Evolutionary conservation across 192 early-diverging fungal genomes (phyloP).

Genomic region (Coemansia sp.): DNA sequence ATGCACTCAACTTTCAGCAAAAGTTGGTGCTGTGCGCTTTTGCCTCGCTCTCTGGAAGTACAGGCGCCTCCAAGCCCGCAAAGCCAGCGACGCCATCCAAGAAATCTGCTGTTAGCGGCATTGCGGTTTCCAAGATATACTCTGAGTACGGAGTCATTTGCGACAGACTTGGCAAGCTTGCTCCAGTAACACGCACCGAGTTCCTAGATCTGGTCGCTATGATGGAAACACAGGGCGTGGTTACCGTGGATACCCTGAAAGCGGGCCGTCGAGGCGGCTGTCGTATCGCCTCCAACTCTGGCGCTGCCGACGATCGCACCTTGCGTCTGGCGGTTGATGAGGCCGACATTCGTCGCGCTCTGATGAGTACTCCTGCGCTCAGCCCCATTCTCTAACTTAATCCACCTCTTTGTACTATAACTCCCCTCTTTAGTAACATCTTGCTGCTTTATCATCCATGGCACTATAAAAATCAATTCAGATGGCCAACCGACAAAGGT

Average conservation of each 20-base stretch:
- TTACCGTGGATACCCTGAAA: slow-evolving; percentile 38
- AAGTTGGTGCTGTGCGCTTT: slow-evolving; percentile 68
- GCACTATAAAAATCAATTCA: neutral
- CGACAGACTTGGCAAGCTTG: slow-evolving; percentile 52
- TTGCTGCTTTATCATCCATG: neutral
- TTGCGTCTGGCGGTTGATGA: slow-evolving; percentile 47
- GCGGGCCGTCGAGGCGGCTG: slow-evolving; percentile 33
- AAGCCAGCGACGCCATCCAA: slow-evolving; percentile 52
- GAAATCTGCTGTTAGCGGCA: slow-evolving; percentile 51
- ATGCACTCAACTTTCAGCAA: slow-evolving; percentile 75
- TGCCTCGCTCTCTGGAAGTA: slow-evolving; percentile 17
- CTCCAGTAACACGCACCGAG: slow-evolving; percentile 73
- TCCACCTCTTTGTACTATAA: neutral
- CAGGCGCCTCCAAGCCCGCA: slow-evolving; percentile 14
- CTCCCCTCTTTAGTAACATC: neutral
- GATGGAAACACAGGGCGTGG: slow-evolving; percentile 72
- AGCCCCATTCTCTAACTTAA: slow-evolving; percentile 23
- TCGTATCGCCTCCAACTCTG: slow-evolving; percentile 26
- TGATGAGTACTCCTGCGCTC: slow-evolving; percentile 31
- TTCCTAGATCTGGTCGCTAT: slow-evolving; percentile 70
- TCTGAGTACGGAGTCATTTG: slow-evolving; percentile 61
- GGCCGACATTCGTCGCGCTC: slow-evolving; percentile 37
- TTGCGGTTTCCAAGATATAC: slow-evolving; percentile 47
- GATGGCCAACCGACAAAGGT: neutral
- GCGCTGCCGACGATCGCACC: slow-evolving; percentile 46